Evolutionary conservation across 352 stramenopile genomes (phyloP).

Genomic region (Pythium utonaiense): DNA sequence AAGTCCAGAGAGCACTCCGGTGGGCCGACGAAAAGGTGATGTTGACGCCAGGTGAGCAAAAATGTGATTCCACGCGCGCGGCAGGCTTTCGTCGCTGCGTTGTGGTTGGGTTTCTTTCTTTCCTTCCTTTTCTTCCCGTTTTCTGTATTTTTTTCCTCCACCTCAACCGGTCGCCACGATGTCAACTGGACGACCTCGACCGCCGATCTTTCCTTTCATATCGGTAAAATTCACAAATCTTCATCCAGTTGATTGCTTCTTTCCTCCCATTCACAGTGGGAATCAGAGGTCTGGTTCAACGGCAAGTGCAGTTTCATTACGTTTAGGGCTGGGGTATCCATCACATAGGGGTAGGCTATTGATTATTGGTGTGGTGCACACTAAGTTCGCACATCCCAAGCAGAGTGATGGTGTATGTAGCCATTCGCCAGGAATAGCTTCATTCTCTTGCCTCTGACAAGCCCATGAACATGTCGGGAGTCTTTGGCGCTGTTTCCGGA

Average conservation of each 20-base stretch:
- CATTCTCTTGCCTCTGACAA: background rate
- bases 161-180: background rate
- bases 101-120: slow-evolving; percentile 14
- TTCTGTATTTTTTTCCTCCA: slow-evolving; percentile 21
- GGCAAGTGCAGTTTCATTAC: slow-evolving; percentile 1
- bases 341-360: background rate
- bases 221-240: slow-evolving; percentile 4
- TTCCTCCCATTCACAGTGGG: background rate
- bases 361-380: background rate
- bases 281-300: slow-evolving; percentile 1
- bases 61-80: no score
- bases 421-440: slow-evolving; percentile 14
- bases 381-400: background rate
- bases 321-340: background rate
- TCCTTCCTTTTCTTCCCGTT: slow-evolving; percentile 16
- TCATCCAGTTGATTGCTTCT: background rate
- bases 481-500: background rate
- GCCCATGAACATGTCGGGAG: background rate
- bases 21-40: background rate
- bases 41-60: background rate
- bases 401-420: background rate
- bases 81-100: slow-evolving; percentile 3
- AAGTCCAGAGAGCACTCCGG: background rate
- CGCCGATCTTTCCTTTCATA: slow-evolving; percentile 2
- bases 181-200: background rate